These are phyloP conservation scores for Ascocoryne sarcoides DNA, from an alignment of 2,329 filamentous ascomycete genomes.

Conservation along the genomic window DNA sequence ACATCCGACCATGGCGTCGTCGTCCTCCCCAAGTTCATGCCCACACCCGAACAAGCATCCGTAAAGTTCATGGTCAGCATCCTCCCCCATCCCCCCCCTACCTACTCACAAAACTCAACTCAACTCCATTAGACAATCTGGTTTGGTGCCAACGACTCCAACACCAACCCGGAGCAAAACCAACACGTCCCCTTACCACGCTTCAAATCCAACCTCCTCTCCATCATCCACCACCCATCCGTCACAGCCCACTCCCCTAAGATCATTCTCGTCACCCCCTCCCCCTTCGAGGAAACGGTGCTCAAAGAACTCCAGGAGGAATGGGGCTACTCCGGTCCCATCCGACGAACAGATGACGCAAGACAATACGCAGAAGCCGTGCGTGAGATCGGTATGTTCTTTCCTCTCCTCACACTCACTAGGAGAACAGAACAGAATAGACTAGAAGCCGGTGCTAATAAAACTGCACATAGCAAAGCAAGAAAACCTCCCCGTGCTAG, in stretches of 20 bases:
- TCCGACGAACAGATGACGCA: slow-evolving; percentile 36
- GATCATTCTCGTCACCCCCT: slow-evolving; percentile 73
- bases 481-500: slow-evolving; percentile 50
- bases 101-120: neutral
- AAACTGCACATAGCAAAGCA: no score
- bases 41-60: slow-evolving; percentile 17
- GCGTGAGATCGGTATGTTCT: slow-evolving; percentile 50
- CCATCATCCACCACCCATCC: slow-evolving; percentile 62
- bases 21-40: slow-evolving; percentile 8
- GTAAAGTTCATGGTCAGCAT: slow-evolving; percentile 15
- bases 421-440: no score
- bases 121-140: slow-evolving; percentile 42
- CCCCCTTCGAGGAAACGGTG: slow-evolving; percentile 72
- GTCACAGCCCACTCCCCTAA: slow-evolving; percentile 61
- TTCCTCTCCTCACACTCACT: no score
- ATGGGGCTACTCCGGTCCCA: slow-evolving; percentile 37
- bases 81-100: neutral
- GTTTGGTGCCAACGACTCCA: slow-evolving; percentile 85
- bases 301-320: slow-evolving; percentile 12
- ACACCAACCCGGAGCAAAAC: slow-evolving; percentile 45
- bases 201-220: slow-evolving; percentile 62
- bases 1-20: neutral
- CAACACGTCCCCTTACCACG: slow-evolving; percentile 68
- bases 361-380: slow-evolving; percentile 53
- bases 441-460: no score